Conservation (phyloP, 371 early-diverging fungal species). For the Mucor lusitanicus region DNA sequence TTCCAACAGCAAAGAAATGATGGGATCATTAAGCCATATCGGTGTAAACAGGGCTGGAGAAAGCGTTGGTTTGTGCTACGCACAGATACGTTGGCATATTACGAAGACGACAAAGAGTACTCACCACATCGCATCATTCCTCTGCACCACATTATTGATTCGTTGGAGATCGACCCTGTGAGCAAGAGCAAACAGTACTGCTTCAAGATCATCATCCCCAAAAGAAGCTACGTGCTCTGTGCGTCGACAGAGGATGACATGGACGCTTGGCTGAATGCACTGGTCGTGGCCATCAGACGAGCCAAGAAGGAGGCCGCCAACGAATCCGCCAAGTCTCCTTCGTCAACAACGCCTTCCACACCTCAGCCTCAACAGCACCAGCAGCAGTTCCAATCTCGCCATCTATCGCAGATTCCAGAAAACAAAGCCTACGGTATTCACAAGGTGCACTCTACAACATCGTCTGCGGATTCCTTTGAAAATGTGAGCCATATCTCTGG, state of each 20-base stretch:
- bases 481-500: conserved; percentile 48
- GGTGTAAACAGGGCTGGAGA: conserved; percentile 65
- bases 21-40: not conserved
- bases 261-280: conserved; percentile 68
- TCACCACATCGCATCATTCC: conserved; percentile 74
- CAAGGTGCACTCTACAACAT: conserved; percentile 14
- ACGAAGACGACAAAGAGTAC: conserved; percentile 80
- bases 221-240: conserved; percentile 72
- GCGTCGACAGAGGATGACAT: conserved; percentile 62
- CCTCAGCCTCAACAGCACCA: conserved; percentile 11
- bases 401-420: conserved; percentile 30
- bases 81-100: conserved; percentile 73
- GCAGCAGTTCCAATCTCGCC: not conserved
- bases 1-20: not conserved
- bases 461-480: conserved; percentile 41
- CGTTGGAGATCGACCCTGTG: conserved; percentile 72
- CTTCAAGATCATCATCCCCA: conserved; percentile 77
- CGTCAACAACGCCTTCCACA: conserved; percentile 8
- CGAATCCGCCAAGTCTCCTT: not conserved
- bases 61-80: conserved; percentile 86
- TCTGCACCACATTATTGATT: conserved; percentile 69
- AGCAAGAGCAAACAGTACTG: conserved; percentile 63
- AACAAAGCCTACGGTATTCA: conserved; percentile 6
- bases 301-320: conserved; percentile 39
- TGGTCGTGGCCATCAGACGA: conserved; percentile 55